Base-by-base conservation (phyloP, 2,329 filamentous ascomycete genomes). In the Helicocarpus griseus region DNA sequence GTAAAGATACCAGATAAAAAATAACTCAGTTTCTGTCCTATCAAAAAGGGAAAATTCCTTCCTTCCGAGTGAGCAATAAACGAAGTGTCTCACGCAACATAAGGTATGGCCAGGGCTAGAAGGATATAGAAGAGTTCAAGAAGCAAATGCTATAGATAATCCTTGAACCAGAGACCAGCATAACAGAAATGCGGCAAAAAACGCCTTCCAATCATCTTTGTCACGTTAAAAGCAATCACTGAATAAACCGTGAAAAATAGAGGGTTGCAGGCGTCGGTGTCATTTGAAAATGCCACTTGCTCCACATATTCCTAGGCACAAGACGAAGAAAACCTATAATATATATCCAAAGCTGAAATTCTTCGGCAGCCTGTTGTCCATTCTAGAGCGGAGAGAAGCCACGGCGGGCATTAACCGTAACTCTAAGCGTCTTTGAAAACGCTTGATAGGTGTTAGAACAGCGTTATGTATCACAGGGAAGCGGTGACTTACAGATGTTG, bases 401-500 rank as follows among this genome's bases (percentile, higher is more conserved):
- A 44, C 21, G 6, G 24, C 8, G 8, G 35, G 3, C 7, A 29
- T 48, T 40, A 7, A 17, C 46, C 38, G 35, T 38, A 14, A 28
- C 13, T 24, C 61, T 53, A 61, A 44, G 45, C 57, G 24, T 69
- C 65, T 50, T 66, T 69, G 52, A 70, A 70, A 33, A 69, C 65
- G 47, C 68, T 67, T 36, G 5, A 53, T 49, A 49, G 49, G 51
- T 51, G 53, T 59, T 8, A 57, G 51, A 53, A 39, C 41, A 24
- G 40, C 38, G 7, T 29, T 11, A 52, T 53, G 13, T 29, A 38
- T n/a, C 40, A 41, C 40, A 38, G 48, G 5, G 17, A 24, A 17
- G 3, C 13, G 13, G 33, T 26, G 29, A 61, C 69, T 65, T 65
- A 74, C 70, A 76, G 61, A 58, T 76, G 72, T 36, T 63, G 59